Evolutionary conservation across 257 asterid genomes (phyloP), one percentile per base, ranked within the genome.

Genomic region (Eucommia ulmoides): DNA sequence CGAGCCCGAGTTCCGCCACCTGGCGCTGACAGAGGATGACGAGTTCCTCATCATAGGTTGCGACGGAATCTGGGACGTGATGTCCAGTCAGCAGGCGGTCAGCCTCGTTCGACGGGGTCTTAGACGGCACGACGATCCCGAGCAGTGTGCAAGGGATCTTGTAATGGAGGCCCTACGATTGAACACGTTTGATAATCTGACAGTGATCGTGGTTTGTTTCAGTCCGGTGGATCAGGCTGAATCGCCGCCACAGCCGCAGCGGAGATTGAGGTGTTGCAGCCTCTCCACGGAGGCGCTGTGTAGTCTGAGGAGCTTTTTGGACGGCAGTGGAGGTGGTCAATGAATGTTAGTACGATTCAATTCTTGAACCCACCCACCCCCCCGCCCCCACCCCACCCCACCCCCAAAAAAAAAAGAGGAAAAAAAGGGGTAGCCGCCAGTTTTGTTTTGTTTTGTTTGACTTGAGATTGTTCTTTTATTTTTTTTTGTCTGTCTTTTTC

Each of bases 31-130:
- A 0, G 95, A 79, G 61, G 93, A 85, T 0, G 93, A 85, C 9
- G 93, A 85, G 53, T 85, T 85, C 70, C 84, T 85, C 52, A 67
- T 85, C 48, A 79, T 85, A n/a, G 95, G 88, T 23, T 85, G 95
- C 29, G 92, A 85, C 22, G 95, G 95, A 10, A 64, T 85, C 8
- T 85, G 95, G 95, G 95, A 85, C 33, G 88, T 85, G 7, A 59
- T 82, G 77, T 68, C 91, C 0, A 85, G 93, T 60, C 93, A 82
- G 67, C 83, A 79, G 58, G 91, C 93, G 7, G 93, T 82, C 22
- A 74, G 75, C 51, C 79, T 82, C 0, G 95, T 82, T 24, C 80
- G 85, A 0, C 74, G 83, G 4, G 88, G 91, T 23, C 72, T 85
- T 21, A 66, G 83, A 25, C 50, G 88, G 8, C 88, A 79, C 45